A percentile compares a stretch with the other conserved stretches of the same genome.
Evolutionary conservation across 345 rosid species (phyloP).

Genomic region (Eucalyptus victrix): DNA sequence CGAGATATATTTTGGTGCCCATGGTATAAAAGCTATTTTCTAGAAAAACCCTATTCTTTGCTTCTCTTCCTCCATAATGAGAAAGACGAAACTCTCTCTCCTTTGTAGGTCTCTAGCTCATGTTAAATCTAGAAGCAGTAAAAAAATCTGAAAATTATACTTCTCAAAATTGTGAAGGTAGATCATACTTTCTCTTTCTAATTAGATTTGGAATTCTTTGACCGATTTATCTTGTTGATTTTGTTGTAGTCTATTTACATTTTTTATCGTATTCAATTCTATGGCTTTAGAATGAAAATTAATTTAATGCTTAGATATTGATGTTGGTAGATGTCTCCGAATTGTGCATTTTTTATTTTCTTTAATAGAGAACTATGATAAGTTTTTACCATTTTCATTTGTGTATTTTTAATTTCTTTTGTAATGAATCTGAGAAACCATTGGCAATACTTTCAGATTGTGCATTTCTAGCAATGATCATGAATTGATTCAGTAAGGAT

Average conservation of each 20-base stretch:
- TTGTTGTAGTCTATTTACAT: background rate
- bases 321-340: background rate
- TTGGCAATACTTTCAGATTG: no score
- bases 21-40: background rate
- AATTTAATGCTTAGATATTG: background rate
- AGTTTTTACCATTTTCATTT: no score
- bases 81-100: background rate
- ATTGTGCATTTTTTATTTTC: background rate
- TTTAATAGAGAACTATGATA: no score
- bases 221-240: background rate
- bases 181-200: background rate
- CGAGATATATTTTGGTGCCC: background rate
- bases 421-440: no score
- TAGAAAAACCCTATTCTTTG: background rate
- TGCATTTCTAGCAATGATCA: no score
- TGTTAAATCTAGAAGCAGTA: background rate
- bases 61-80: background rate
- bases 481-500: no score
- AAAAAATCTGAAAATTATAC: background rate
- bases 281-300: background rate
- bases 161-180: no score
- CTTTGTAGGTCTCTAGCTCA: background rate
- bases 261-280: no score
- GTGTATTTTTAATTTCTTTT: no score
- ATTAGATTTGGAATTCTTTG: background rate